phyloP scores from a whole-genome alignment of 257 asterid genomes.

The Sherardia arvensis region DNA sequence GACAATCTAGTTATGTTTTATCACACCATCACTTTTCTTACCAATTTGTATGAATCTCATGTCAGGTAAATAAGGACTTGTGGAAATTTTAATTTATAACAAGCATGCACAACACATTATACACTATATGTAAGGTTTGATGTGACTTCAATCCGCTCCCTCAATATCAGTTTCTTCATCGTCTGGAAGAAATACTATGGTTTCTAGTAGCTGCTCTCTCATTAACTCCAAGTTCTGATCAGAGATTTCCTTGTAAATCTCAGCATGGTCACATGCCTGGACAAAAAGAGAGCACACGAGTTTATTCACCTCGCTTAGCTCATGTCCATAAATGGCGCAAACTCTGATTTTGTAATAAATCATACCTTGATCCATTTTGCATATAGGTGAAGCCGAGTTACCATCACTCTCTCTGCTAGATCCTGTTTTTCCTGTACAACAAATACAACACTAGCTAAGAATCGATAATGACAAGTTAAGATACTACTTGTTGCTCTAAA shows the following conservation, averaged over 20 bases:
- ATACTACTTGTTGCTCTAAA: no score
- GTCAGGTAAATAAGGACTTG: not conserved
- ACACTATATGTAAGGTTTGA: no score
- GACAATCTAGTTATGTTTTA: no score
- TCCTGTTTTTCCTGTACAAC: constrained; percentile 49
- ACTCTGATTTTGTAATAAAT: no score
- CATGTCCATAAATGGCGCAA: not conserved
- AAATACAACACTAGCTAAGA: not conserved
- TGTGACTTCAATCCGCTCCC: constrained; percentile 18
- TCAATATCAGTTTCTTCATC: constrained; percentile 21
- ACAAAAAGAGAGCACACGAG: constrained; percentile 2
- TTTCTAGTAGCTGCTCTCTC: constrained; percentile 60
- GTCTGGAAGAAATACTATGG: constrained; percentile 51
- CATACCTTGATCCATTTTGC: constrained; percentile 64
- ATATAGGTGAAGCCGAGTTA: constrained; percentile 56
- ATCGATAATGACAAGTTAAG: no score
- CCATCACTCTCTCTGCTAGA: constrained; percentile 76
- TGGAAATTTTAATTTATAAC: not conserved
- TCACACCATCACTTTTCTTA: no score
- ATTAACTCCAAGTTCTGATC: constrained; percentile 54
- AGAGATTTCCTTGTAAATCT: constrained; percentile 43
- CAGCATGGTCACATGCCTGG: constrained; percentile 53
- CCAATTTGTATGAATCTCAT: not conserved
- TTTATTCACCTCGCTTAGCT: not conserved
- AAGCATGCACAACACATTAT: not conserved